Base-by-base conservation (phyloP, 345 rosid species). In the Geranium rotundifolium region DNA sequence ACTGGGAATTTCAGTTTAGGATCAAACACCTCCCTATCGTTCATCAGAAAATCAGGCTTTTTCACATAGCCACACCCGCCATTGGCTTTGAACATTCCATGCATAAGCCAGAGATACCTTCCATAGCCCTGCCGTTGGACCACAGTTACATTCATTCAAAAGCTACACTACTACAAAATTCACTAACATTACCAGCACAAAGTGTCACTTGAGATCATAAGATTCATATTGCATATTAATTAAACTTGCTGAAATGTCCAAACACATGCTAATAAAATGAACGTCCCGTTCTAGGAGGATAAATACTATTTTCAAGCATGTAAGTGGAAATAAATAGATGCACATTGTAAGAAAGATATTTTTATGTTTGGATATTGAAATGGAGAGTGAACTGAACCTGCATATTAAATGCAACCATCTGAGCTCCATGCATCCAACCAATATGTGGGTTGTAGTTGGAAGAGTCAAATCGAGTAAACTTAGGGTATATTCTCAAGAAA, bases 391-490 rank as follows among this genome's bases (percentile, higher is more conserved):
- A 13, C 31, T 7, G 65, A 64, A 89, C 96, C 90, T 89, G 93
- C 96, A 89, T 86, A 73, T 86, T 89, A 59, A 83, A 84, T 56
- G 96, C 96, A 27, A 89, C 87, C 96, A 89, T 89, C 74, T 86
- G 96, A 76, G 89, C 89, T 70, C 96, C 96, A 64, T 84, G 84
- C 72, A 79, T 81, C 96, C 96, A 86, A 61, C 93, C 86, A 29
- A 72, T 72, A 9, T 81, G 67, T 0, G 96, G 93, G 41, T 82
- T 86, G 73, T 83, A 89, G 71, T 86, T 89, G 19, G 96, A 81
- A 41, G 93, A 89, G 54, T 70, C 63, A 60, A 89, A 71, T 63
- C 96, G 79, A 52, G 73, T 81, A 12, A 80, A 84, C 67, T 79
- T 89, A 2, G 96, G 96, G 65, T 81, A 89, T 67, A 89, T 82